Conservation (phyloP, 192 early-diverging fungal species). For the Dissophora globulifera region DNA sequence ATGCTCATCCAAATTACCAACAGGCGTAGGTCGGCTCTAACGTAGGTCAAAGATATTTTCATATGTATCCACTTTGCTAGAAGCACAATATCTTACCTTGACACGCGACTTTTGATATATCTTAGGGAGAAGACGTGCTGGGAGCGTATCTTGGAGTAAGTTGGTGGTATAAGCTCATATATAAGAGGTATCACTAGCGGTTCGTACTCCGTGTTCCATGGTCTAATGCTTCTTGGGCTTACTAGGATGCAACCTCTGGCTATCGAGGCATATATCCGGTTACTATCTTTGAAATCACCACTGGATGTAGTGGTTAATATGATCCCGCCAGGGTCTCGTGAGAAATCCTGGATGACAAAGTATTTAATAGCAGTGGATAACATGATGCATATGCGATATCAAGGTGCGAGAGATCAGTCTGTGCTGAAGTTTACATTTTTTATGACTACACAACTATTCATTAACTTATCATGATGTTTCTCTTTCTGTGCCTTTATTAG, state of each 20-base stretch:
- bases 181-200: no score
- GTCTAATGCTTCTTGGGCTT: no score
- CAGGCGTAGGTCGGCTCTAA: no score
- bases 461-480: no score
- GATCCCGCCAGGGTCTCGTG: conserved; percentile 14
- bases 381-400: conserved; percentile 12
- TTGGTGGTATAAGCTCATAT: not conserved
- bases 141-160: conserved; percentile 33
- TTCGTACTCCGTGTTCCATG: no score
- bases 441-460: no score
- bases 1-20: conserved; percentile 5
- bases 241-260: conserved; percentile 35
- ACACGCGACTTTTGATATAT: not conserved
- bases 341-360: conserved; percentile 30
- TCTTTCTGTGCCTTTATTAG: conserved; percentile 2
- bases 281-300: conserved; percentile 3
- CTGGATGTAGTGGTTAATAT: conserved; percentile 23
- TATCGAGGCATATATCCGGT: conserved; percentile 25
- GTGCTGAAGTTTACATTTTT: not conserved
- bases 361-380: conserved; percentile 32
- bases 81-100: no score
- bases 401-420: not conserved
- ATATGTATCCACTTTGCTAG: no score
- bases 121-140: conserved; percentile 26
- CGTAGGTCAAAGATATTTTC: no score